Evolutionary conservation across 2,329 filamentous ascomycete species (phyloP).

Genomic region (Aspergillus japonicus): DNA sequence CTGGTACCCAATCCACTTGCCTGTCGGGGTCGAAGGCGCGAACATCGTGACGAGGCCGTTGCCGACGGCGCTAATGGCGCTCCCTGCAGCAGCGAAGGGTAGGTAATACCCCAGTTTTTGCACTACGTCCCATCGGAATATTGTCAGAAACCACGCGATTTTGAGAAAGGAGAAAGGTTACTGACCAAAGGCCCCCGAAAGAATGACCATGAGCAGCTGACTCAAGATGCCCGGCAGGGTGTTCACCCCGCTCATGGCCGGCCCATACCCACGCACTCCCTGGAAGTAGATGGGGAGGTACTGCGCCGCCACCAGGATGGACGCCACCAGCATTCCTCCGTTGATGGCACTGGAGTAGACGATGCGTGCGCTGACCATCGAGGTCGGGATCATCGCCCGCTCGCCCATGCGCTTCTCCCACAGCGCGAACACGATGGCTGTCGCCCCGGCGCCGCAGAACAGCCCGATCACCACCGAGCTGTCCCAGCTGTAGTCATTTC

Average conservation of each 20-base stretch:
- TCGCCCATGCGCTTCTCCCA: conserved; percentile 41
- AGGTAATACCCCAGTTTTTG: conserved; percentile 38
- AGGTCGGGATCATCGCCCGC: conserved; percentile 39
- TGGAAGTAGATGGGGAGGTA: not conserved
- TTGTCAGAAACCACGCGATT: too few relatives aligned
- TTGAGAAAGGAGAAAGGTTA: too few relatives aligned
- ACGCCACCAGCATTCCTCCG: not conserved
- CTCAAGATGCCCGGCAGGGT: not conserved
- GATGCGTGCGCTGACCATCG: conserved; percentile 31
- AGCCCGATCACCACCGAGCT: not conserved
- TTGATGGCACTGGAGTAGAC: conserved; percentile 30
- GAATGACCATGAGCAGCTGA: too few relatives aligned
- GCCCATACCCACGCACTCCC: not conserved
- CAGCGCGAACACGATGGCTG: not conserved
- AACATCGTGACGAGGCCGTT: conserved; percentile 44
- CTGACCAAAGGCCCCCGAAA: too few relatives aligned
- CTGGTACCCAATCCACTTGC: conserved; percentile 43
- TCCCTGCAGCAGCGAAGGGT: conserved; percentile 40
- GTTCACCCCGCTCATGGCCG: not conserved
- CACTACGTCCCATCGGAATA: too few relatives aligned
- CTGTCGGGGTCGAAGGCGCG: conserved; percentile 29
- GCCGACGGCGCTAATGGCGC: conserved; percentile 38
- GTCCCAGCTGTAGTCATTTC: not conserved
- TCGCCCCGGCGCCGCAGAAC: not conserved
- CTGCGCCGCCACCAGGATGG: not conserved